A percentile compares a stretch with the other conserved stretches of the same genome.
Evolutionary conservation across 2,329 filamentous ascomycete genomes (phyloP).

Genomic region (Colletotrichum liriopes): DNA sequence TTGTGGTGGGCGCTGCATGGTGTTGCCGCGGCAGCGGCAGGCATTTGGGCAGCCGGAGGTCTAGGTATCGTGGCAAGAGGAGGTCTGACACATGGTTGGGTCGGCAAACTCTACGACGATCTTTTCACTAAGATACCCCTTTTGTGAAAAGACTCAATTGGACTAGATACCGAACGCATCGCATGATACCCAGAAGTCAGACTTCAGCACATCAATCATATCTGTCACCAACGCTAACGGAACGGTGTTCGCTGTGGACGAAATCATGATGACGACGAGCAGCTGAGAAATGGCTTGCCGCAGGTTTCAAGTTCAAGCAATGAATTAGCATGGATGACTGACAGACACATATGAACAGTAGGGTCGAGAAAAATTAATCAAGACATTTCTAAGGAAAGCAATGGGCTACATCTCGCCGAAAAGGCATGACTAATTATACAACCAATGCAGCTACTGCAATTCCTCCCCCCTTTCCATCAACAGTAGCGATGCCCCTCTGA

Average conservation of each 20-base stretch:
- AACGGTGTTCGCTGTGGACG: neutral
- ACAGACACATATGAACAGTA: too few species aligned
- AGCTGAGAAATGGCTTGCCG: neutral
- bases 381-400: neutral
- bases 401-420: too few species aligned
- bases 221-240: neutral
- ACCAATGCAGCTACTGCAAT: neutral
- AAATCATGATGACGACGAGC: neutral
- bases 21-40: constrained; percentile 69
- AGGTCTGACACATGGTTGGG: constrained; percentile 81
- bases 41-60: constrained; percentile 86
- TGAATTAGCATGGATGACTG: too few species aligned
- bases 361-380: too few species aligned
- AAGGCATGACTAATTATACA: neutral
- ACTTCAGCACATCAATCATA: neutral
- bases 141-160: neutral
- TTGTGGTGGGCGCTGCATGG: constrained; percentile 82
- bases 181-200: constrained; percentile 13
- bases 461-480: neutral
- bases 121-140: constrained; percentile 64
- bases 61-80: constrained; percentile 83
- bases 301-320: neutral
- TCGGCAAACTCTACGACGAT: constrained; percentile 84
- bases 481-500: neutral
- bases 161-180: neutral